phyloP scores from a whole-genome alignment of 2,329 filamentous ascomycete species.

The Taxawa tesnikishii region DNA sequence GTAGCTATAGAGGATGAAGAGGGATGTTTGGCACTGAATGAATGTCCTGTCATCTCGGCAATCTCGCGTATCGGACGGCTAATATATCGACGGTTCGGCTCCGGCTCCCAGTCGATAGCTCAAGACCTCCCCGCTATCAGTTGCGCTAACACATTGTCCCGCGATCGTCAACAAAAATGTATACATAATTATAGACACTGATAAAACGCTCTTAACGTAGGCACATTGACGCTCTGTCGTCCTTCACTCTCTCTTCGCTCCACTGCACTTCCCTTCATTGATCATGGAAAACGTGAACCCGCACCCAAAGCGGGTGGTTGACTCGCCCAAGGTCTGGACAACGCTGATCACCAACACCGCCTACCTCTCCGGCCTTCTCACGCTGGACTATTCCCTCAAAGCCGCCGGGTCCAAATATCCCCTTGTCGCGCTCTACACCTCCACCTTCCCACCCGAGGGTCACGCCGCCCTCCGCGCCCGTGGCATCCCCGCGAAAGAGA shows the following conservation, averaged over 20 bases:
- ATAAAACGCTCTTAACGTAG: too few species aligned
- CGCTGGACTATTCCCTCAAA: conserved; percentile 66
- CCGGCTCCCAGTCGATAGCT: too few species aligned
- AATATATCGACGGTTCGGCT: too few species aligned
- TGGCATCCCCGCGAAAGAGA: conserved; percentile 55
- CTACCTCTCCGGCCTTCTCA: conserved; percentile 73
- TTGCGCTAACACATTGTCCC: too few species aligned
- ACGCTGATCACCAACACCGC: conserved; percentile 73
- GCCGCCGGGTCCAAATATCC: conserved; percentile 56
- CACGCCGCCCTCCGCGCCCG: conserved; percentile 57
- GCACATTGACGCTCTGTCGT: not conserved
- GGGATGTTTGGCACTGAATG: too few species aligned
- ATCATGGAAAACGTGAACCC: conserved; percentile 13
- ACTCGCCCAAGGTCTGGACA: conserved; percentile 54
- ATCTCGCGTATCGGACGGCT: too few species aligned
- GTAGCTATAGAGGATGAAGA: too few species aligned
- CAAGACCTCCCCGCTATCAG: too few species aligned
- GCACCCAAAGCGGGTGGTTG: conserved; percentile 18
- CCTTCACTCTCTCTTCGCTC: not conserved
- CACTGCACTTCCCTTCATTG: not conserved
- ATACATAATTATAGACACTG: too few species aligned
- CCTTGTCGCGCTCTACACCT: conserved; percentile 72
- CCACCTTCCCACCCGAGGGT: conserved; percentile 57
- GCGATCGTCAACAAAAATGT: too few species aligned
- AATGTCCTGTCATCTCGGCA: too few species aligned